phyloP scores from a whole-genome alignment of 257 asterid genomes.

The Solanum piurae region DNA sequence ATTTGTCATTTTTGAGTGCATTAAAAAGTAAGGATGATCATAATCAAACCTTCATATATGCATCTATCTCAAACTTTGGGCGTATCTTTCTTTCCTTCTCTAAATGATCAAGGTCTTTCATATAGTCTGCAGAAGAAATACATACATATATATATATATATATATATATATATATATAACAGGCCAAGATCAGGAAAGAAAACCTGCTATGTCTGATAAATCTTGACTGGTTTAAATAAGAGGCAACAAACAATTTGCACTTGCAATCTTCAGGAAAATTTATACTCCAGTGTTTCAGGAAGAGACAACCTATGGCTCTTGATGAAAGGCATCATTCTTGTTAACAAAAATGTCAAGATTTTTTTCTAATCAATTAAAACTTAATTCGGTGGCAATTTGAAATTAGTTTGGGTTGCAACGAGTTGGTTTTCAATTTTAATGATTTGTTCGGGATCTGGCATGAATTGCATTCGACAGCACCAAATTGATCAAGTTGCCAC shows the following conservation, averaged over 20 bases:
- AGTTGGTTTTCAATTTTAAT: neutral
- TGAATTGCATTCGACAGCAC: neutral
- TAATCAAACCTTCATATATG: constrained; percentile 66
- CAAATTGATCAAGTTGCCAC: neutral
- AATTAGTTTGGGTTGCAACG: neutral
- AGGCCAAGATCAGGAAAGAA: neutral
- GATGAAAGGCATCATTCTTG: neutral
- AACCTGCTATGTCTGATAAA: neutral
- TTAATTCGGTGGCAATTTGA: neutral
- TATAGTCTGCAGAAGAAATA: constrained; percentile 30
- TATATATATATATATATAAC: neutral
- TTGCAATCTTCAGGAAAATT: neutral
- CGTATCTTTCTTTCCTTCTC: constrained; percentile 61
- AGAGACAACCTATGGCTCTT: neutral
- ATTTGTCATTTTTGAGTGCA: neutral
- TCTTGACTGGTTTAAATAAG: neutral
- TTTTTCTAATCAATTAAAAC: neutral
- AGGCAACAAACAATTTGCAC: neutral
- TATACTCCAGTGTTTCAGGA: neutral
- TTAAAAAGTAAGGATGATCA: neutral
- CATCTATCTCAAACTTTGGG: constrained; percentile 74
- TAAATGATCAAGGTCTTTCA: constrained; percentile 50
- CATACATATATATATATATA: too few species aligned
- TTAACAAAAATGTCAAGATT: neutral
- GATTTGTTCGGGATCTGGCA: neutral